These are phyloP conservation scores for Pyricularia sp. DNA, from an alignment of 2,329 filamentous ascomycete species.

Conservation along the genomic window DNA sequence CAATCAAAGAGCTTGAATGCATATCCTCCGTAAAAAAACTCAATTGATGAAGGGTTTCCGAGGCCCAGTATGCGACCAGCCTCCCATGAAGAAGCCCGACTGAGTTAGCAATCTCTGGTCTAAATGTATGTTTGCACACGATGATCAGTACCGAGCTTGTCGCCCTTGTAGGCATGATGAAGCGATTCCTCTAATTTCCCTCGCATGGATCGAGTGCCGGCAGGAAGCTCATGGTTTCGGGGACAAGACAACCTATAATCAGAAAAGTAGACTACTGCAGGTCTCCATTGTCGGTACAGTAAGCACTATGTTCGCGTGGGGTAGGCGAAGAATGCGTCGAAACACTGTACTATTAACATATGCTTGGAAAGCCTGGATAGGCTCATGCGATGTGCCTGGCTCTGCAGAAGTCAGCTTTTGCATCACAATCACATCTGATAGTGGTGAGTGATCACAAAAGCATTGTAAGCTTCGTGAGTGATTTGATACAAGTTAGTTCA, in stretches of 20 bases:
- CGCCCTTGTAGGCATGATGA: neutral
- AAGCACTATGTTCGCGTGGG: neutral
- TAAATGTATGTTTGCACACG: neutral
- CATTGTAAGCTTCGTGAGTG: neutral
- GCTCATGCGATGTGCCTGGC: neutral
- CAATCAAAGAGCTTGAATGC: neutral
- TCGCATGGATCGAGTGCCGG: neutral
- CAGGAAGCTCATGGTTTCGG: neutral
- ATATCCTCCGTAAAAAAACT: neutral
- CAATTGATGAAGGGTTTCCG: neutral
- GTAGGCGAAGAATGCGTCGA: neutral
- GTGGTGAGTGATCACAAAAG: neutral
- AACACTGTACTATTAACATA: neutral
- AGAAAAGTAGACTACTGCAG: no score
- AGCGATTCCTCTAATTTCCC: neutral
- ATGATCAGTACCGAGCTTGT: neutral
- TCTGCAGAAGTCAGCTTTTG: neutral
- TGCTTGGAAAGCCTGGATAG: neutral
- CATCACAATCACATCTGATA: neutral
- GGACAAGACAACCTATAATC: neutral
- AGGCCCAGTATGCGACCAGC: neutral
- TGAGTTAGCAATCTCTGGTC: neutral
- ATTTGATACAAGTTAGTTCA: neutral
- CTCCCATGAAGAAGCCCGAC: neutral
- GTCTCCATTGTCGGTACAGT: neutral